Conservation (phyloP, 2,329 filamentous ascomycete genomes). For the Huntiella decipiens region DNA sequence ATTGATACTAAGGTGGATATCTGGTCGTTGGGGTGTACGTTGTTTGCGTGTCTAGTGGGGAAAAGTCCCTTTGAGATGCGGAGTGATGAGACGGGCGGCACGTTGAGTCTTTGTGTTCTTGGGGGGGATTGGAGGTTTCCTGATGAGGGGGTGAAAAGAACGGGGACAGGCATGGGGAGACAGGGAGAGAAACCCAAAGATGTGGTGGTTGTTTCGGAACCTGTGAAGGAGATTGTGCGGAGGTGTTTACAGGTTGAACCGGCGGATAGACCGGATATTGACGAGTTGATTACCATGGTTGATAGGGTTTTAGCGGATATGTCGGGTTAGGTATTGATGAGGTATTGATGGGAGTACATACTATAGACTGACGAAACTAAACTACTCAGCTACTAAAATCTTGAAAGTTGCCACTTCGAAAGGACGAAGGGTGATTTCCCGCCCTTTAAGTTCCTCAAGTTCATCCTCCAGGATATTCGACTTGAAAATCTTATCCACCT, state of each 20-base stretch:
- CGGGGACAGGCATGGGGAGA: constrained; percentile 17
- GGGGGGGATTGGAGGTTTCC: constrained; percentile 95
- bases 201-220: constrained; percentile 46
- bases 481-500: constrained; percentile 61
- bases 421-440: constrained; percentile 48
- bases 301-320: constrained; percentile 47
- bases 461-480: constrained; percentile 83
- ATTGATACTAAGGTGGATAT: constrained; percentile 97
- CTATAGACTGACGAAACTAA: background rate
- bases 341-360: background rate
- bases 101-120: constrained; percentile 75
- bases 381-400: constrained; percentile 29
- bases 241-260: constrained; percentile 77
- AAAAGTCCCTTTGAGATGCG: constrained; percentile 95
- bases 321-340: background rate
- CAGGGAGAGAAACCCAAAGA: constrained; percentile 8
- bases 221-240: constrained; percentile 72
- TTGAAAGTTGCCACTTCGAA: constrained; percentile 78
- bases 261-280: constrained; percentile 67
- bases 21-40: constrained; percentile 92
- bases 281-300: constrained; percentile 65
- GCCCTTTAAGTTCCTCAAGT: constrained; percentile 32
- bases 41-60: constrained; percentile 89
- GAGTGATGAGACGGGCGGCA: constrained; percentile 88
- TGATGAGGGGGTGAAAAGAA: constrained; percentile 48